These are phyloP conservation scores for Pseudogymnoascus sp. DNA, from an alignment of 2,329 filamentous ascomycete species.

Conservation along the genomic window DNA sequence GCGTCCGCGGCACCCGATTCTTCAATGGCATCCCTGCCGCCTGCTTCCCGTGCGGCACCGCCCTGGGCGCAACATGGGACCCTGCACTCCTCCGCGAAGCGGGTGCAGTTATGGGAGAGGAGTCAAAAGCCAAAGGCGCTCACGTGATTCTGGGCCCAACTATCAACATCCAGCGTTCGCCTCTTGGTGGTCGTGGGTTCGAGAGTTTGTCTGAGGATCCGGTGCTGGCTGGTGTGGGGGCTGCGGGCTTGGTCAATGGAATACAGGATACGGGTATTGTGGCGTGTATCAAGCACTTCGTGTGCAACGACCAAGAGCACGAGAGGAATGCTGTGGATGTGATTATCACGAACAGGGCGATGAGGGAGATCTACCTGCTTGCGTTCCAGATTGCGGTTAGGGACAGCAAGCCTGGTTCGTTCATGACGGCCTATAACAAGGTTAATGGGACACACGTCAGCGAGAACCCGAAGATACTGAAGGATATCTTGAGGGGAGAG, in stretches of 20 bases:
- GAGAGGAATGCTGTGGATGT: slow-evolving; percentile 49
- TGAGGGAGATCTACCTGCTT: slow-evolving; percentile 53
- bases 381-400: slow-evolving; percentile 52
- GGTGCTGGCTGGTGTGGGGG: slow-evolving; percentile 48
- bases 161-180: slow-evolving; percentile 56
- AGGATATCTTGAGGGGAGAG: slow-evolving; percentile 46
- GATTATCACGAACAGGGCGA: slow-evolving; percentile 48
- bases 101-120: slow-evolving; percentile 46
- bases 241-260: slow-evolving; percentile 46
- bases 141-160: slow-evolving; percentile 56
- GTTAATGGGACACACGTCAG: slow-evolving; percentile 51
- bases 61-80: slow-evolving; percentile 53
- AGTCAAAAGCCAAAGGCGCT: slow-evolving; percentile 50
- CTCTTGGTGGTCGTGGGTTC: slow-evolving; percentile 54
- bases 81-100: slow-evolving; percentile 44
- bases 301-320: slow-evolving; percentile 57
- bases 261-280: slow-evolving; percentile 51
- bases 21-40: slow-evolving; percentile 56
- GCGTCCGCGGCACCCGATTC: slow-evolving; percentile 60
- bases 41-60: slow-evolving; percentile 56
- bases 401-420: slow-evolving; percentile 43
- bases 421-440: slow-evolving; percentile 56
- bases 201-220: slow-evolving; percentile 55
- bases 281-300: slow-evolving; percentile 55
- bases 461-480: slow-evolving; percentile 45